Base-by-base conservation (phyloP, 179 eudicot species). In the Beta lomatogona region DNA sequence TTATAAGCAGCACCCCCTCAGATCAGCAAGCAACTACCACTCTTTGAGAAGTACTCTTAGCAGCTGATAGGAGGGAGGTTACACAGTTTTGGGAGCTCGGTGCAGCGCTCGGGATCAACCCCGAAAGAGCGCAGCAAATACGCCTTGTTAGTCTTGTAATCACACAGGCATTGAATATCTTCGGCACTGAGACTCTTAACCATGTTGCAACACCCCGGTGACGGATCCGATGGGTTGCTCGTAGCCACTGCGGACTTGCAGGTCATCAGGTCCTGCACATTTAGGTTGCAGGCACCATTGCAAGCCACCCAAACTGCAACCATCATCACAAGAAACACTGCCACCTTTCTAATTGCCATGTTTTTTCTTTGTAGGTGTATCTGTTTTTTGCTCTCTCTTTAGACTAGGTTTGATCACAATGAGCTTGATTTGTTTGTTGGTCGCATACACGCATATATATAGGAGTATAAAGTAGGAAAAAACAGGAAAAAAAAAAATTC, bases 91-190 rank as follows among this genome's bases (percentile, higher is more conserved):
- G 77, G 77, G 18, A 80, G 82, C 60, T 80, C 31, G 52, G 46
- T 25, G 50, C 77, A 72, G 18, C 71, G 77, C 31, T n/a, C 85
- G 22, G 98, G 93, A 78, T 94, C 93, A 48, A 93, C 90, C 66
- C 98, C 97, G 2, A 87, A 84, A 60, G 88, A 48, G 64, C 88
- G 88, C 86, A 94, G 76, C 84, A 90, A 12, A 3, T 57, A 73
- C 0, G 93, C 87, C 82, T 88, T 66, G 41, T 60, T 85, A 55
- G 19, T 53, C 75, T 77, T 89, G 67, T 91, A 94, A 6, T 86
- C 82, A 58, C 98, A 93, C 66, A 94, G 73, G 57, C 98, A 94
- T 13, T 82, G 75, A 82, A 92, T 86, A 81, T 94, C 88, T 21
- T 88, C 87, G 18, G 72, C 79, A 0, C 83, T 79, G 0, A 94